Conservation (phyloP, 108 stramenopile genomes). For the Skeletonema costatum region DNA sequence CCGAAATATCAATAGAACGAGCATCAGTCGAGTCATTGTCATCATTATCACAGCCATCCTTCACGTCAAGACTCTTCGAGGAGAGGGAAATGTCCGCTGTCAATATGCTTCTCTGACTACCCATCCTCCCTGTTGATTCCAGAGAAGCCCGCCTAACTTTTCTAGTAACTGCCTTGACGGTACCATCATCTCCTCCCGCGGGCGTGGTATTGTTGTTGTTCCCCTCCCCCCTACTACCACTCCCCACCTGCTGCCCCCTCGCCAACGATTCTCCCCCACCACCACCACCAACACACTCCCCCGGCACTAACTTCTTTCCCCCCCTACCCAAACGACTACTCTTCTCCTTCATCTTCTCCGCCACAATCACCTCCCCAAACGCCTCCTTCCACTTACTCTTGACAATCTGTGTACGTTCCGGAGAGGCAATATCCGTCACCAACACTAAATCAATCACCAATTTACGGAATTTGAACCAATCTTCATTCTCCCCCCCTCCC, state of each 20-base stretch:
- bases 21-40: constrained; percentile 8
- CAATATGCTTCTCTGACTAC: background rate
- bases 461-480: constrained; percentile 22
- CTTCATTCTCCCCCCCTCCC: constrained; percentile 40
- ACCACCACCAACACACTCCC: background rate
- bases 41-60: background rate
- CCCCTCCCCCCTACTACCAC: background rate
- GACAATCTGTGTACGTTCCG: constrained; percentile 20
- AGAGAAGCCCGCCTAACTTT: background rate
- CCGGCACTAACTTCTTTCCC: background rate
- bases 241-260: background rate
- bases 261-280: background rate
- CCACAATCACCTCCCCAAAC: constrained; percentile 67
- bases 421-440: constrained; percentile 43
- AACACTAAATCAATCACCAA: constrained; percentile 23
- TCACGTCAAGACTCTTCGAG: background rate
- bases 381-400: constrained; percentile 44
- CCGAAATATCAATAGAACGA: constrained; percentile 9
- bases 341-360: constrained; percentile 17
- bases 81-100: background rate
- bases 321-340: background rate
- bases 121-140: background rate
- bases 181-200: background rate
- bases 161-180: background rate
- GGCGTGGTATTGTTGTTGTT: background rate